Conservation (phyloP, 2,329 filamentous ascomycete genomes). For the Phialophora tarda region DNA sequence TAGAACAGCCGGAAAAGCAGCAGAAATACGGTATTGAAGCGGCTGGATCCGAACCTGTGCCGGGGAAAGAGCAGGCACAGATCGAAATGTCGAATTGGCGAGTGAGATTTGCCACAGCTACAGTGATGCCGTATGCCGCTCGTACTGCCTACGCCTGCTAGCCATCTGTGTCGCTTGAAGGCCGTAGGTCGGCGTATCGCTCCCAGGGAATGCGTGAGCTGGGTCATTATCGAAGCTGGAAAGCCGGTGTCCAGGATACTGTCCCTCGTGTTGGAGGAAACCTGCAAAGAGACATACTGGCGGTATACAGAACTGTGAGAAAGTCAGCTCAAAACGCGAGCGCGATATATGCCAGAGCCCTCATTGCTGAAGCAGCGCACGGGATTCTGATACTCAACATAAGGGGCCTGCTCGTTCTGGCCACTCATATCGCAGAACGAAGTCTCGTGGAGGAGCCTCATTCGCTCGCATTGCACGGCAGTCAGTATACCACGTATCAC, state of each 20-base stretch:
- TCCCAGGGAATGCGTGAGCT: conserved; percentile 11
- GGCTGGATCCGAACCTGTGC: conserved; percentile 32
- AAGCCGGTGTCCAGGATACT: not conserved
- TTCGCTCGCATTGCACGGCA: conserved; percentile 17
- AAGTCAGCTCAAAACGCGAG: not conserved
- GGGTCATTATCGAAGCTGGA: conserved; percentile 8
- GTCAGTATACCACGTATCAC: not conserved
- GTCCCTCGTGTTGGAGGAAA: not conserved
- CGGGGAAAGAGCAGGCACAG: conserved; percentile 30
- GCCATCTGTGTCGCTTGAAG: conserved; percentile 21
- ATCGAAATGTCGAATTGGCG: conserved; percentile 12
- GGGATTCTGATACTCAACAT: conserved; percentile 19
- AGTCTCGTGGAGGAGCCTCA: conserved; percentile 27
- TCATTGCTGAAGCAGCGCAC: conserved; percentile 9
- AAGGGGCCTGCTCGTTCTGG: conserved; percentile 12
- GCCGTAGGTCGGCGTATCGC: conserved; percentile 16
- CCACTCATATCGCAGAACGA: conserved; percentile 26
- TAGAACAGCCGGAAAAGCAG: conserved; percentile 35
- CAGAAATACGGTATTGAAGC: conserved; percentile 33
- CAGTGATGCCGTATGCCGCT: conserved; percentile 13
- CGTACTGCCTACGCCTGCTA: conserved; percentile 7
- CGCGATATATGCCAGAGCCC: not conserved
- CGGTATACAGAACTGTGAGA: not conserved
- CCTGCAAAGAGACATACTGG: conserved; percentile 13
- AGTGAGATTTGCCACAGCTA: conserved; percentile 26